Evolutionary conservation across 345 rosid genomes (phyloP).

Genomic region (Eucalyptus fibrosa): DNA sequence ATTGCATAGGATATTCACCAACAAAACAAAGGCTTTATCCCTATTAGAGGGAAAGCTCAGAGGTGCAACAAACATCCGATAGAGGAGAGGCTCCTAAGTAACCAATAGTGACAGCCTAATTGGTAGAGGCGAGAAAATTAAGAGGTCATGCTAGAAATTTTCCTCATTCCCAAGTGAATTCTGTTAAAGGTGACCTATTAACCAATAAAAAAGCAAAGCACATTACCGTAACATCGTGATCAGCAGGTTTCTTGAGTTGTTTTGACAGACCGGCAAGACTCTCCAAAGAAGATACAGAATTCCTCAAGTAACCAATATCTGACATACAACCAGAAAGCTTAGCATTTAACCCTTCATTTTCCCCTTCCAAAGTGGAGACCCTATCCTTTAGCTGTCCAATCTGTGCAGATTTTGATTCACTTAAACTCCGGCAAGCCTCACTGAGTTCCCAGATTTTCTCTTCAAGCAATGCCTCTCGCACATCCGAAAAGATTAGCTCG

Average conservation of each 20-base stretch:
- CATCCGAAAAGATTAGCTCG: conserved; percentile 38
- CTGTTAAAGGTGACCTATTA: background rate
- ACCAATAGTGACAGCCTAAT: background rate
- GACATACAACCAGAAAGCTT: conserved; percentile 40
- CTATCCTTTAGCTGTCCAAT: conserved; percentile 45
- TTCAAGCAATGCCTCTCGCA: conserved; percentile 43
- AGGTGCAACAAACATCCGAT: background rate
- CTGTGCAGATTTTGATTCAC: conserved; percentile 26
- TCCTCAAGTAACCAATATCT: conserved; percentile 42
- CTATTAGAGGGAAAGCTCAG: background rate
- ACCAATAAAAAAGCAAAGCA: background rate
- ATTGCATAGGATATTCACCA: background rate
- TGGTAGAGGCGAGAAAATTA: background rate
- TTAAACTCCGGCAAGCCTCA: conserved; percentile 27
- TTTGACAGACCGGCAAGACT: conserved; percentile 19
- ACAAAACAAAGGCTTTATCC: background rate
- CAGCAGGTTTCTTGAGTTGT: conserved; percentile 8
- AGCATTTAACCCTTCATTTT: conserved; percentile 41
- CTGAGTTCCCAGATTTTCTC: conserved; percentile 45
- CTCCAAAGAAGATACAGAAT: conserved; percentile 54
- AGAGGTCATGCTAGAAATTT: background rate
- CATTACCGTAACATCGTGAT: conserved; percentile 38
- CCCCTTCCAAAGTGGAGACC: conserved; percentile 37
- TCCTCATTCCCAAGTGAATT: background rate
- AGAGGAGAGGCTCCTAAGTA: background rate